Base-by-base conservation (phyloP, 2,329 filamentous ascomycete species). In the Beauveria rudraprayagi region DNA sequence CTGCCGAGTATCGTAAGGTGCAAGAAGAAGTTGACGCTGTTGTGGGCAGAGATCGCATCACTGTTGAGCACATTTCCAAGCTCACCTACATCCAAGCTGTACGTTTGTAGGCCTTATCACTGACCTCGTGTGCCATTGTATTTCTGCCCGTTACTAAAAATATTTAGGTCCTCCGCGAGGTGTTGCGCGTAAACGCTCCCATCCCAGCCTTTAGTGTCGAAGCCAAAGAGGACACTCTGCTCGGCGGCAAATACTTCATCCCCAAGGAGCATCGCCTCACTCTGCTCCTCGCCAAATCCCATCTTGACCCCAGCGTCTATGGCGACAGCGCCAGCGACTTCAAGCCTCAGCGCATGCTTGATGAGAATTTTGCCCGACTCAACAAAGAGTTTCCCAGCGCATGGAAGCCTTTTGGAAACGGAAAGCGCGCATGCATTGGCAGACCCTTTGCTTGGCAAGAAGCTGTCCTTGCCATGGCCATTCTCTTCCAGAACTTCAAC, bases 341-440 rank as follows among this genome's bases (percentile, higher is more conserved):
- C 73, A 80, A 78, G 59, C 89, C 89, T 0, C 89, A 91, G 69
- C 78, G 88, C 10, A 90, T 91, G 87, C 72, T 87, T 0, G 85
- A 89, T 44, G 87, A 86, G 16, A 78, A 82, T 26, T 91, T 91
- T 67, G 77, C 84, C 17, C 78, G 77, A 3, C 70, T 86, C 24
- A 81, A 84, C 63, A 82, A 83, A 28, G 77, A 89, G 6, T 86
- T 84, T 34, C 79, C 79, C 16, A 83, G 83, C 59, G 79, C 80
- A 37, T 88, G 84, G 85, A 89, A 89, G 73, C 87, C 89, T 3
- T 92, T 92, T 66, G 90, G 89, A 1, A 88, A 89, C 62, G 89
- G 89, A 1, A 78, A 81, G 64, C 77, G 89, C 58, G 86, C 77
- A 1, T 92, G 89, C 66, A 91, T 92, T 63, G 89, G 89, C 4